Evolutionary conservation across 2,329 filamentous ascomycete genomes (phyloP).

Genomic region (Calonectria henricotiae): DNA sequence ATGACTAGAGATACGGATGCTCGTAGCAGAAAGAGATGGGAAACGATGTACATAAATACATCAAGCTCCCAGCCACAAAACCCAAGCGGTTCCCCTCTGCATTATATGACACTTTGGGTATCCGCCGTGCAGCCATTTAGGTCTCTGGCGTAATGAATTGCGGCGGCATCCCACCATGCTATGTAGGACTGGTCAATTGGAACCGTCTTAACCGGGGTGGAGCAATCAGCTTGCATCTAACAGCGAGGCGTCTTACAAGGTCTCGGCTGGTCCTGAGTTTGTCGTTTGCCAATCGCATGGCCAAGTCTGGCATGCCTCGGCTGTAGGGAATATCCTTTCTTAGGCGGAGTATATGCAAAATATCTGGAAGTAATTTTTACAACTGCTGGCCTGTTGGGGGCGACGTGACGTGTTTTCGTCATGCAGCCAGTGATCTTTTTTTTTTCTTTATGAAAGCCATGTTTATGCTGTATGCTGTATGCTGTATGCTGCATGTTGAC

Average conservation of each 20-base stretch:
- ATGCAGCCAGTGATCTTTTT: background rate
- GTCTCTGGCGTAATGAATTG: background rate
- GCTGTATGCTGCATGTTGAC: background rate
- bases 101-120: background rate
- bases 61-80: slow-evolving; percentile 21
- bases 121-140: background rate
- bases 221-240: slow-evolving; percentile 21
- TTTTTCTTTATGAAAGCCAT: too few relatives aligned
- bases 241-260: slow-evolving; percentile 8
- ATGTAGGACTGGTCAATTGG: slow-evolving; percentile 14
- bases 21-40: background rate
- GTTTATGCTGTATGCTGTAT: background rate
- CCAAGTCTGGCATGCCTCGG: background rate
- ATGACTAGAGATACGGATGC: too few relatives aligned
- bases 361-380: background rate
- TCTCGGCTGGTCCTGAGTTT: slow-evolving; percentile 2
- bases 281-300: background rate
- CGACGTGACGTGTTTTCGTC: background rate
- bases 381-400: slow-evolving; percentile 5
- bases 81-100: background rate
- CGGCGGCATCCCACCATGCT: slow-evolving; percentile 4
- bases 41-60: slow-evolving; percentile 20
- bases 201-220: slow-evolving; percentile 1
- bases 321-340: slow-evolving; percentile 1
- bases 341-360: slow-evolving; percentile 14